Percentiles rank a stretch among this genome's conserved stretches.
Conservation (phyloP, 257 asterid species). For the Perilla frutescens region DNA sequence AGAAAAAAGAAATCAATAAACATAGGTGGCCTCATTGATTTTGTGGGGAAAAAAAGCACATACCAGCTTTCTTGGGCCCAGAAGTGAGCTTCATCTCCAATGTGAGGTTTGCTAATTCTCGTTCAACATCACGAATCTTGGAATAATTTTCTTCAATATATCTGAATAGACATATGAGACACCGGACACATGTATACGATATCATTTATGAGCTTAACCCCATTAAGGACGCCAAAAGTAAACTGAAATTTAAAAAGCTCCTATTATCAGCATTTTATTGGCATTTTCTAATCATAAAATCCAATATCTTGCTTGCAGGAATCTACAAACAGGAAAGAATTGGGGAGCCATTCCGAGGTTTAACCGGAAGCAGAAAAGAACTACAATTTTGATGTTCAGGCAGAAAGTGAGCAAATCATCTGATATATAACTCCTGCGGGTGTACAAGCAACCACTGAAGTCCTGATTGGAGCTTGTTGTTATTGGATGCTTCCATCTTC, state of each 20-base stretch:
- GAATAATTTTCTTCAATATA: conserved; percentile 82
- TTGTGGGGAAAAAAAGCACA: conserved; percentile 1
- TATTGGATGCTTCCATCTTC: background rate
- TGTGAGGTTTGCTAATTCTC: conserved; percentile 70
- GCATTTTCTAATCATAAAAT: background rate
- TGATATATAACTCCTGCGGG: too few relatives aligned
- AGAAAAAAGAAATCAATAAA: background rate
- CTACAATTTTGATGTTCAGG: background rate
- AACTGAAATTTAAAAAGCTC: background rate
- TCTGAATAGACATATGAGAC: conserved; percentile 38
- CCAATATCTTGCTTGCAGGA: background rate
- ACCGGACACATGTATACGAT: too few relatives aligned
- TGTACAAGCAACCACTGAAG: background rate
- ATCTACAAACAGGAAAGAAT: background rate
- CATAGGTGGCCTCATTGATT: background rate
- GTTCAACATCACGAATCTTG: conserved; percentile 90
- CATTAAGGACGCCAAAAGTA: background rate
- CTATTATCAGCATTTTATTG: background rate
- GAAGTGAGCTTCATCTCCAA: conserved; percentile 60
- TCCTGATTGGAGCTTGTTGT: background rate
- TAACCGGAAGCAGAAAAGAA: background rate
- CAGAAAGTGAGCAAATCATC: too few relatives aligned
- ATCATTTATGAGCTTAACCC: too few relatives aligned
- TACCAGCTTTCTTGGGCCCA: conserved; percentile 70
- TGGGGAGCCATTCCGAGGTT: background rate